A percentile compares a stretch with the other conserved stretches of the same genome.
These are phyloP conservation scores for Edhazardia aedis DNA, from an alignment of 371 early-diverging fungal species.

Conservation along the genomic window DNA sequence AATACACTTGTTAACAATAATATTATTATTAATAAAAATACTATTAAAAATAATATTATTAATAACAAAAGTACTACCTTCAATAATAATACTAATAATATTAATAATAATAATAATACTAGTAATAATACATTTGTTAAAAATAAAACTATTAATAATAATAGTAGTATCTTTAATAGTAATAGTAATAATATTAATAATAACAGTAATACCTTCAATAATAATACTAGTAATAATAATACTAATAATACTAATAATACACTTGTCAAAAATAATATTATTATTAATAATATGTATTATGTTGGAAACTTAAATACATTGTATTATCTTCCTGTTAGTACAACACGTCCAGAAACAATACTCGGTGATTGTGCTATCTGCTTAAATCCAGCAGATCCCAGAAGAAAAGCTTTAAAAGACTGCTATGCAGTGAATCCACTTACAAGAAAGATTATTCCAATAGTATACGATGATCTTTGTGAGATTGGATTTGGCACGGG, in stretches of 20 bases:
- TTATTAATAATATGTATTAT: conserved; percentile 48
- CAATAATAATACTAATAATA: background rate
- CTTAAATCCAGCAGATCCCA: conserved; percentile 64
- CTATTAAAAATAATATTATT: background rate
- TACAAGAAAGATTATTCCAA: conserved; percentile 62
- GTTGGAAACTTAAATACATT: conserved; percentile 57
- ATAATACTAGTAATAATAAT: background rate
- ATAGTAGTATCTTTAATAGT: background rate
- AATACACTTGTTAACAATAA: background rate
- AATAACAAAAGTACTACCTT: background rate
- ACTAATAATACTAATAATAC: too few species aligned
- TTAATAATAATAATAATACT: background rate
- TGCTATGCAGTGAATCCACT: conserved; percentile 72
- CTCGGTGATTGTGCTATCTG: conserved; percentile 88
- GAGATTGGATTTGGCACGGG: conserved; percentile 91
- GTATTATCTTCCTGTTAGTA: conserved; percentile 84
- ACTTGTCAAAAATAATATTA: too few species aligned
- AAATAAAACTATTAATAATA: background rate
- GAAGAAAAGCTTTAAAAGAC: conserved; percentile 50
- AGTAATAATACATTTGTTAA: background rate
- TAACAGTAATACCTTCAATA: background rate
- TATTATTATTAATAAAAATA: background rate
- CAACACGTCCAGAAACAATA: conserved; percentile 97
- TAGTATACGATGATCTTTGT: conserved; percentile 66
- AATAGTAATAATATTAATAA: background rate